Conservation (phyloP, 352 stramenopile species). For the Saprolegnia parasitica region DNA sequence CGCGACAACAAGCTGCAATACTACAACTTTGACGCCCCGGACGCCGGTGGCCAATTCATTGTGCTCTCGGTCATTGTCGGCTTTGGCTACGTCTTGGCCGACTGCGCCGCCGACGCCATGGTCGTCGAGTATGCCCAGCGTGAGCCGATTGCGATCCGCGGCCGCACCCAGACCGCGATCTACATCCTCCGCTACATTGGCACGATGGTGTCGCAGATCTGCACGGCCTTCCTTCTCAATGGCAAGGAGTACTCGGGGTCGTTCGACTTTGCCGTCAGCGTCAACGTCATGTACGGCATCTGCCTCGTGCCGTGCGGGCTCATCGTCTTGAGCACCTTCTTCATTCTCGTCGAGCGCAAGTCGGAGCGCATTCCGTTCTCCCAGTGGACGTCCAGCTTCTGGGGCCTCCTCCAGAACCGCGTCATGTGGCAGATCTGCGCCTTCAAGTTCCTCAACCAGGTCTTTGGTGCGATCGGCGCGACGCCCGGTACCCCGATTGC, state of each 20-base stretch:
- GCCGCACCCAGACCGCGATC: slow-evolving; percentile 36
- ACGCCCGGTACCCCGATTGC: slow-evolving; percentile 30
- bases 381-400: slow-evolving; percentile 29
- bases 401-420: not conserved
- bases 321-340: slow-evolving; percentile 41
- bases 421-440: slow-evolving; percentile 29
- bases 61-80: slow-evolving; percentile 53
- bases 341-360: slow-evolving; percentile 53
- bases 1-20: not conserved
- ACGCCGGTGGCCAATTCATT: slow-evolving; percentile 41
- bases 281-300: slow-evolving; percentile 33
- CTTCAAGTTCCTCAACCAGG: slow-evolving; percentile 29
- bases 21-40: slow-evolving; percentile 36
- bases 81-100: slow-evolving; percentile 44
- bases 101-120: slow-evolving; percentile 33
- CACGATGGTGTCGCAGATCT: slow-evolving; percentile 41
- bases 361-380: slow-evolving; percentile 31
- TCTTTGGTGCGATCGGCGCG: slow-evolving; percentile 33
- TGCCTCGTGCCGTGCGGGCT: slow-evolving; percentile 27
- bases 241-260: slow-evolving; percentile 31
- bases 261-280: slow-evolving; percentile 29
- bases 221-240: slow-evolving; percentile 18
- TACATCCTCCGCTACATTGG: slow-evolving; percentile 39
- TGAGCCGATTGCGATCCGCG: slow-evolving; percentile 33
- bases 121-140: slow-evolving; percentile 37